These are phyloP conservation scores for Alternaria sp. DNA, from an alignment of 2,329 filamentous ascomycete species.

Conservation along the genomic window DNA sequence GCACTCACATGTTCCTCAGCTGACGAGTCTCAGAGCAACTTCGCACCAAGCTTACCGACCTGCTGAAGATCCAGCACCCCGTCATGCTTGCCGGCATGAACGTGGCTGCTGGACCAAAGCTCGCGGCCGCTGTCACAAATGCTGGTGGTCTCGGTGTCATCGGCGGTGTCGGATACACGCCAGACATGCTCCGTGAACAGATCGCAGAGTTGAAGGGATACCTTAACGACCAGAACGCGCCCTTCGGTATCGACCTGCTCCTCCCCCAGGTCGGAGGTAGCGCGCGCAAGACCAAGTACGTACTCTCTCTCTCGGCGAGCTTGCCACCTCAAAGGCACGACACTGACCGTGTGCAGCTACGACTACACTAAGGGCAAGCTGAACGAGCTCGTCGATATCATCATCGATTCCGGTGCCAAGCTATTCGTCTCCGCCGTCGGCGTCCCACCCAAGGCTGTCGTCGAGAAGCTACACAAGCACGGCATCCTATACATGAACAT, in stretches of 20 bases:
- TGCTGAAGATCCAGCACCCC: conserved; percentile 97
- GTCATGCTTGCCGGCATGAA: conserved; percentile 98
- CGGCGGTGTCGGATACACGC: conserved; percentile 93
- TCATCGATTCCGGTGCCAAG: conserved; percentile 89
- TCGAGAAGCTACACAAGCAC: conserved; percentile 86
- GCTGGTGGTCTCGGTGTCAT: conserved; percentile 96
- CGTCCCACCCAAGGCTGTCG: conserved; percentile 85
- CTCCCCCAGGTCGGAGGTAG: conserved; percentile 94
- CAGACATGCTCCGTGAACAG: conserved; percentile 95
- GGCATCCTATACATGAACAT: conserved; percentile 99
- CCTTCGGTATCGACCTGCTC: conserved; percentile 93
- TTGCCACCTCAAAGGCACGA: neutral
- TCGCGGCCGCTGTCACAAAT: conserved; percentile 96
- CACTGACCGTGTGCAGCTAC: conserved; percentile 69
- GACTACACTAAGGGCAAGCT: conserved; percentile 99
- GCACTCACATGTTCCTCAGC: conserved; percentile 29
- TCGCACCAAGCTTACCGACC: conserved; percentile 90
- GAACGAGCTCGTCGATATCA: conserved; percentile 85
- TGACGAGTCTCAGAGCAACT: conserved; percentile 73
- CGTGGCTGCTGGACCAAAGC: conserved; percentile 94
- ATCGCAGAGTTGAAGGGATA: conserved; percentile 92
- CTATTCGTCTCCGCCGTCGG: conserved; percentile 98
- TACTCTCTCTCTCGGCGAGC: neutral
- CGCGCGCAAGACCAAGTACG: conserved; percentile 91
- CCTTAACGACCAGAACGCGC: conserved; percentile 88